A percentile compares a stretch with the other conserved stretches of the same genome.
These are phyloP conservation scores for Fonsecaea pugnacius DNA, from an alignment of 2,329 filamentous ascomycete species.

Conservation along the genomic window DNA sequence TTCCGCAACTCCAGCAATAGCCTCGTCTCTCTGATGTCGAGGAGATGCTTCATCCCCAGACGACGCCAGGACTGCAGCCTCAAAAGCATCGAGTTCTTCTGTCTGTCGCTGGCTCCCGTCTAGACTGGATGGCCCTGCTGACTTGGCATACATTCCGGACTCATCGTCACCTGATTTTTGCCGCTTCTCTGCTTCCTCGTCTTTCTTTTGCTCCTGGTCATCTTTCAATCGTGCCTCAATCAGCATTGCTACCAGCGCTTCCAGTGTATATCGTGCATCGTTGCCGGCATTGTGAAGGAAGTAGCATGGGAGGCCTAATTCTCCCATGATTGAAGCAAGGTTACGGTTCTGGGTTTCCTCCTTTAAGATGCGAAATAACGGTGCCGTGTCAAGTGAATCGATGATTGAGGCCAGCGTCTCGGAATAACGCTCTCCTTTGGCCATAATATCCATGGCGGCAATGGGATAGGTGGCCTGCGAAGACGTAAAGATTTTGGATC, in stretches of 20 bases:
- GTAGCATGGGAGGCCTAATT: slow-evolving; percentile 66
- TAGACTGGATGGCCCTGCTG: slow-evolving; percentile 1
- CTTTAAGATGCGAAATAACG: slow-evolving; percentile 68
- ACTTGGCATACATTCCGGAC: not conserved
- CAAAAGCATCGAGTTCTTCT: slow-evolving; percentile 22
- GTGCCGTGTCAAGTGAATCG: slow-evolving; percentile 73
- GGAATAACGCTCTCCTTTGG: slow-evolving; percentile 10
- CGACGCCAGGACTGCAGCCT: slow-evolving; percentile 22
- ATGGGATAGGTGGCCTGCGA: slow-evolving; percentile 27
- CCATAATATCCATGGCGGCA: slow-evolving; percentile 43
- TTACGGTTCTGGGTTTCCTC: slow-evolving; percentile 52
- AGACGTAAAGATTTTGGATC: slow-evolving; percentile 57
- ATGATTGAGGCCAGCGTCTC: slow-evolving; percentile 56
- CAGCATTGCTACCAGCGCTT: slow-evolving; percentile 70
- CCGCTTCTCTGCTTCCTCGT: not conserved
- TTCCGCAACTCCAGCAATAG: slow-evolving; percentile 15
- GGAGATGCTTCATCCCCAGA: slow-evolving; percentile 21
- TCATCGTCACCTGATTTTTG: not conserved
- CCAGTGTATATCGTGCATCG: slow-evolving; percentile 79
- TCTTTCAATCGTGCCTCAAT: slow-evolving; percentile 43
- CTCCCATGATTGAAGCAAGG: slow-evolving; percentile 64
- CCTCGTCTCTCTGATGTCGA: slow-evolving; percentile 11
- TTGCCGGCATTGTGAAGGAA: slow-evolving; percentile 87
- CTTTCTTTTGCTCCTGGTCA: slow-evolving; percentile 27
- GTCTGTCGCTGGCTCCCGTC: slow-evolving; percentile 5